A percentile compares a stretch with the other conserved stretches of the same genome.
Conservation (phyloP, 805 yeast genomes). For the Metschnikowia drakensbergensis region DNA sequence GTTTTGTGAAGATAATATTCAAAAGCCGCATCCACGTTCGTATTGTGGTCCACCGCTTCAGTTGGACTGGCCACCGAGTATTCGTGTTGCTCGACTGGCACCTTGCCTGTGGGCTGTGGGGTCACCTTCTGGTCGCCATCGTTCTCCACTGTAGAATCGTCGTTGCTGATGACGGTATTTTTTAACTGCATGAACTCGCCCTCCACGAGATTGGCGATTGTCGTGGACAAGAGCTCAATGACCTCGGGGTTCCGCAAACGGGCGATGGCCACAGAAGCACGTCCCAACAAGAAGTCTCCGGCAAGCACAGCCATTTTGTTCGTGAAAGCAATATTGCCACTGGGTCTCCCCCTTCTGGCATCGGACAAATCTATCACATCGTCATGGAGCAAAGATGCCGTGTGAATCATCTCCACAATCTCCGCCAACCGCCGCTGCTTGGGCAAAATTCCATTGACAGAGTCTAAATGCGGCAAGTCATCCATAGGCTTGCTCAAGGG, state of each 20-base stretch:
- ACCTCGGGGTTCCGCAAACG: slow-evolving; percentile 95
- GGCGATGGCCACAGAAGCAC: slow-evolving; percentile 95
- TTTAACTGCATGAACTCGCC: slow-evolving; percentile 99
- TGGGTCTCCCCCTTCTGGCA: slow-evolving; percentile 82
- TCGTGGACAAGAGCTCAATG: slow-evolving; percentile 88
- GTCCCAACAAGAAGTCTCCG: slow-evolving; percentile 90
- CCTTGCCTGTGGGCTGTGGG: slow-evolving; percentile 60
- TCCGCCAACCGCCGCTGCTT: slow-evolving; percentile 95
- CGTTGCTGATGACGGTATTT: slow-evolving; percentile 66
- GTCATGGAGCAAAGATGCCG: slow-evolving; percentile 92
- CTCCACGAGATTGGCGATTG: slow-evolving; percentile 95
- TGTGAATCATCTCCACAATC: slow-evolving; percentile 97
- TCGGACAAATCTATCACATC: slow-evolving; percentile 93
- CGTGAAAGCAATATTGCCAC: slow-evolving; percentile 90
- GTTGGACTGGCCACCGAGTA: slow-evolving; percentile 42
- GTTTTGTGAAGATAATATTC: slow-evolving; percentile 95
- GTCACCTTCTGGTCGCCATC: slow-evolving; percentile 43
- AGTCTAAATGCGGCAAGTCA: slow-evolving; percentile 54
- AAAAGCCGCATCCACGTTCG: slow-evolving; percentile 81
- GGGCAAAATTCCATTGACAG: slow-evolving; percentile 77
- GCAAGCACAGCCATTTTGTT: slow-evolving; percentile 97
- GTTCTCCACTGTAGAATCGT: slow-evolving; percentile 47
- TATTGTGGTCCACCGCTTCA: slow-evolving; percentile 49
- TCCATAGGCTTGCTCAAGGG: slow-evolving; percentile 82
- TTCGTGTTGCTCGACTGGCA: slow-evolving; percentile 59